Evolutionary conservation across 805 yeast species (phyloP), one percentile per base, ranked within the genome.

Genomic region (Candida schatavii): DNA sequence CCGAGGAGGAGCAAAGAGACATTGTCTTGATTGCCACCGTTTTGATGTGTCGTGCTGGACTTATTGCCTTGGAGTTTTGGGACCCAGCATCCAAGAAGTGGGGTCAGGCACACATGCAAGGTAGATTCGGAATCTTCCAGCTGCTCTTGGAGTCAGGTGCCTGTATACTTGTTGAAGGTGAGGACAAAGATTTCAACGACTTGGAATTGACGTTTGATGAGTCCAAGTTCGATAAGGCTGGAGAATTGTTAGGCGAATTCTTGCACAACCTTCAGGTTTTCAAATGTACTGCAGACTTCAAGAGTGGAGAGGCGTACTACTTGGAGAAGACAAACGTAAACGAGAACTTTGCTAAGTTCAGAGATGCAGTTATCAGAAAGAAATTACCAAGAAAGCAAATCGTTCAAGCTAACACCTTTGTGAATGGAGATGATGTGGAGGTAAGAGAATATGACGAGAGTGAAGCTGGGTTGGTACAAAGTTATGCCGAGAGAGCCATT

Each of bases 101-200:
- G 96, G 96, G 96, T 23, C 97, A 88, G 67, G 82, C 97, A 11
- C 97, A 88, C 61, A 87, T 88, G 88, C 95, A 88, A 67, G 96
- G 96, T 3, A 74, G 97, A 62, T 88, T 76, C 64, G 87, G 93
- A 25, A 88, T 88, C 51, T 73, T 86, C 74, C 86, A 85, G 66
- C 75, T 83, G 11, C 81, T 86, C 57, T 64, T 85, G 53, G 73
- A 80, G 41, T 83, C 88, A 0, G 81, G 85, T 22, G 82, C 88
- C 30, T 81, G 81, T 21, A 66, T 68, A 37, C 64, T 88, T 39
- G 72, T 71, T 28, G 68, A 72, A 52, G 56, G 74, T 11, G 68
- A 74, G 46, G 63, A 62, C 4, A 73, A 67, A 19, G 67, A 67
- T 42, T 81, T 54, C 55, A 70, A 77, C 27, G 95, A 88, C 54